Percentiles rank a stretch among this genome's conserved stretches.
These are phyloP conservation scores for Sporobolomyces phaffii DNA, from an alignment of 768 basidiomycete genomes.

Conservation along the genomic window DNA sequence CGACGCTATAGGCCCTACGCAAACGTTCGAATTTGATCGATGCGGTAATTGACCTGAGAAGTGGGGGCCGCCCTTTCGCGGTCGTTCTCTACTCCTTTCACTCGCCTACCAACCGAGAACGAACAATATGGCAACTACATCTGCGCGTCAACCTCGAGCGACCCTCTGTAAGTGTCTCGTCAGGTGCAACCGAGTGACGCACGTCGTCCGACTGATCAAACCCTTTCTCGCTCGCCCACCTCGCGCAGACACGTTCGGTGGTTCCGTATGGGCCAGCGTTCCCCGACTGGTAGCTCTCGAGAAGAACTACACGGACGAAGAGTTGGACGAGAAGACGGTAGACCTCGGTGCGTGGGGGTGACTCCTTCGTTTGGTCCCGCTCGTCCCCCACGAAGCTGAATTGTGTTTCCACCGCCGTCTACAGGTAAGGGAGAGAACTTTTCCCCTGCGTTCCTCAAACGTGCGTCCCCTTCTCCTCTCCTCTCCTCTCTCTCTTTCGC, in stretches of 20 bases:
- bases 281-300: slow-evolving; percentile 20
- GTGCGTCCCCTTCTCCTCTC: neutral
- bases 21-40: too few species aligned
- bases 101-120: neutral
- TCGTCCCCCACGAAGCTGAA: neutral
- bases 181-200: neutral
- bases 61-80: too few species aligned
- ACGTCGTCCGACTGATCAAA: neutral
- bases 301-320: slow-evolving; percentile 30
- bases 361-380: neutral
- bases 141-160: slow-evolving; percentile 3
- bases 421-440: slow-evolving; percentile 36
- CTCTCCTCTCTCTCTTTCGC: too few species aligned
- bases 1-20: too few species aligned
- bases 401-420: neutral
- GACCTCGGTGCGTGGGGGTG: slow-evolving; percentile 13
- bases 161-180: slow-evolving; percentile 11
- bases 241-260: slow-evolving; percentile 15
- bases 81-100: too few species aligned
- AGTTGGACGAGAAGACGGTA: slow-evolving; percentile 25
- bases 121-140: neutral
- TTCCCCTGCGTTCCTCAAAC: slow-evolving; percentile 24
- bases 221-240: neutral
- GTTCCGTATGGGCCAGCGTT: slow-evolving; percentile 23
- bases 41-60: too few species aligned